Conservation (phyloP, 164 flowering plant species). For the Houttuynia cordata region DNA sequence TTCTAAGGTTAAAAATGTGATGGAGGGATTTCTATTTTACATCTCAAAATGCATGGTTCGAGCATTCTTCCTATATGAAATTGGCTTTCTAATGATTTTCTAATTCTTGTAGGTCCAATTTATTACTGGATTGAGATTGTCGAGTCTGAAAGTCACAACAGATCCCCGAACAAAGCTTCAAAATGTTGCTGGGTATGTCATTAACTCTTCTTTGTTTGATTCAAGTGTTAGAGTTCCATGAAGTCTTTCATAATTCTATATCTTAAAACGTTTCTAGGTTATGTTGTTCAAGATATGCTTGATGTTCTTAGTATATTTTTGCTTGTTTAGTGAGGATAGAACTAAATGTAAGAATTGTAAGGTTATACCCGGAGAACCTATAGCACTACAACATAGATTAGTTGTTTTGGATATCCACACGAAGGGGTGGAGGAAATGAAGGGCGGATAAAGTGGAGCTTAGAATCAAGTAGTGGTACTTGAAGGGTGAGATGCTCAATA, state of each 20-base stretch:
- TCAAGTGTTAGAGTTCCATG: neutral
- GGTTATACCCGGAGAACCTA: no score
- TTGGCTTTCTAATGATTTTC: neutral
- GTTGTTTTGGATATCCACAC: no score
- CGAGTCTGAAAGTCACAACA: constrained; percentile 47
- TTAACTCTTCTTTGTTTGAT: constrained; percentile 1
- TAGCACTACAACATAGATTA: no score
- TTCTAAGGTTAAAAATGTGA: no score
- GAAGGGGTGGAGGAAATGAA: no score
- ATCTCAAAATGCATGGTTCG: neutral
- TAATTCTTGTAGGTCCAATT: constrained; percentile 33
- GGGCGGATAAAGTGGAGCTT: no score
- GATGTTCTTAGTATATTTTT: no score
- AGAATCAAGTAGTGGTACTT: no score
- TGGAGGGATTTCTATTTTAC: no score
- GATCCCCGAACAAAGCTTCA: constrained; percentile 24
- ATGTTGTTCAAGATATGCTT: neutral
- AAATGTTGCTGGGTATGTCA: constrained; percentile 42
- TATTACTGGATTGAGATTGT: constrained; percentile 53
- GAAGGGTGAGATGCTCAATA: no score
- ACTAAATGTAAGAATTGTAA: no score
- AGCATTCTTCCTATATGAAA: neutral
- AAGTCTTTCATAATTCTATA: neutral
- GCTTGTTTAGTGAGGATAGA: no score
- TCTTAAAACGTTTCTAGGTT: neutral